A percentile compares a stretch with the other conserved stretches of the same genome.
phyloP scores from a whole-genome alignment of 1,139 yeast genomes.

The Yamadazyma friedrichii region DNA sequence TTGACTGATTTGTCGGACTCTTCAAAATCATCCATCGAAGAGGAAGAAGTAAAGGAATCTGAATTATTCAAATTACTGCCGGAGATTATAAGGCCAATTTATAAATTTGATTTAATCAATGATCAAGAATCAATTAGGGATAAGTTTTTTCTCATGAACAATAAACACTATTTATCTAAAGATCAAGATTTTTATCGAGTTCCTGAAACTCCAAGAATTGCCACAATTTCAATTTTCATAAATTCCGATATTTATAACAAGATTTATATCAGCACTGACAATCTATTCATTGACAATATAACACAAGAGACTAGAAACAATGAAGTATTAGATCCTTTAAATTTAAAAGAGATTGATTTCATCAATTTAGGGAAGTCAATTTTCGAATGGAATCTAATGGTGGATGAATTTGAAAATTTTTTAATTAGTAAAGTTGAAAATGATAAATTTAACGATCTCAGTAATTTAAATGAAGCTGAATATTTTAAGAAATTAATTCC shows the following conservation, averaged over 20 bases:
- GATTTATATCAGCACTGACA: constrained; percentile 32
- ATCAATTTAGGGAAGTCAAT: constrained; percentile 58
- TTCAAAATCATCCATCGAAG: constrained; percentile 9
- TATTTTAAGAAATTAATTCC: constrained; percentile 43
- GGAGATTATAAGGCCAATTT: constrained; percentile 45
- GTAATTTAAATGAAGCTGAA: constrained; percentile 26
- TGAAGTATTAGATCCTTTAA: neutral
- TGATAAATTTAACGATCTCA: constrained; percentile 29
- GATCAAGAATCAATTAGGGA: constrained; percentile 44
- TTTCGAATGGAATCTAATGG: constrained; percentile 60
- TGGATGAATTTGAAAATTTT: constrained; percentile 59
- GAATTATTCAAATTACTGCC: constrained; percentile 40
- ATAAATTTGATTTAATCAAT: constrained; percentile 46
- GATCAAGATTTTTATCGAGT: constrained; percentile 12
- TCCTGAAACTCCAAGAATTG: constrained; percentile 30
- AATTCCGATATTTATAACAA: constrained; percentile 30
- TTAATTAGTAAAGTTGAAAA: constrained; percentile 39
- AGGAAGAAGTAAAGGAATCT: neutral
- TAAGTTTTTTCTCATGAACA: constrained; percentile 25
- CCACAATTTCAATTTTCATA: constrained; percentile 35
- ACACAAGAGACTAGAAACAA: neutral
- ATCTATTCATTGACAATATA: constrained; percentile 7
- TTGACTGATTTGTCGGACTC: constrained; percentile 33
- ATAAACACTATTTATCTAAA: constrained; percentile 11
- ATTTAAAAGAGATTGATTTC: constrained; percentile 10